These are phyloP conservation scores for Fusarium xyrophilum DNA, from an alignment of 2,329 filamentous ascomycete genomes.

Conservation along the genomic window DNA sequence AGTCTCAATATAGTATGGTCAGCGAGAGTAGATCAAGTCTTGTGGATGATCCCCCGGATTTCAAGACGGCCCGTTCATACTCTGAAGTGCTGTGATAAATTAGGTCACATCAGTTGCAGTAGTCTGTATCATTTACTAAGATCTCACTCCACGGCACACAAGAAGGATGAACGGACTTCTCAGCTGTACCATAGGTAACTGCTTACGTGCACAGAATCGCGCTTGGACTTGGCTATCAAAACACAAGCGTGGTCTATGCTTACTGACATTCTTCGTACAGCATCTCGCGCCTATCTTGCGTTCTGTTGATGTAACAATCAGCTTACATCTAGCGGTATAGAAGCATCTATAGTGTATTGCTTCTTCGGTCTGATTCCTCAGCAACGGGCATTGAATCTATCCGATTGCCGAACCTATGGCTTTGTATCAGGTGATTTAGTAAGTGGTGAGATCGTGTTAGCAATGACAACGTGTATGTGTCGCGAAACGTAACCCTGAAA, in stretches of 20 bases:
- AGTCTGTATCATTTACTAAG: not conserved
- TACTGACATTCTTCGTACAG: accelerated
- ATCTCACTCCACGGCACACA: not conserved
- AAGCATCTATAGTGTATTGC: accelerated
- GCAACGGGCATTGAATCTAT: not conserved
- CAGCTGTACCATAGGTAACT: not conserved
- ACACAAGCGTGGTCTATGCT: no score
- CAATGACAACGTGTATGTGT: not conserved
- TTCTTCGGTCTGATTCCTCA: accelerated
- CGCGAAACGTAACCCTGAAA: not conserved
- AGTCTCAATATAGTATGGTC: no score
- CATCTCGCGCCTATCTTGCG: not conserved
- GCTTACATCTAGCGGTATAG: not conserved
- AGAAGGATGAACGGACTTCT: not conserved
- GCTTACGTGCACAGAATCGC: not conserved
- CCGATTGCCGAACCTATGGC: not conserved
- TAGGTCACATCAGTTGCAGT: not conserved
- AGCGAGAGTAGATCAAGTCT: not conserved
- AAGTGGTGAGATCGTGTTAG: not conserved
- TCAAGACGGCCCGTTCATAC: not conserved
- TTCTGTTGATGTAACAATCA: accelerated
- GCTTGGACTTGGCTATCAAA: no score
- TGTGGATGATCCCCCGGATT: accelerated
- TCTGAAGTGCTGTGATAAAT: not conserved
- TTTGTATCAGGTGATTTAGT: accelerated